These are phyloP conservation scores for Colletotrichum brevisporum DNA, from an alignment of 2,329 filamentous ascomycete species.

Conservation along the genomic window DNA sequence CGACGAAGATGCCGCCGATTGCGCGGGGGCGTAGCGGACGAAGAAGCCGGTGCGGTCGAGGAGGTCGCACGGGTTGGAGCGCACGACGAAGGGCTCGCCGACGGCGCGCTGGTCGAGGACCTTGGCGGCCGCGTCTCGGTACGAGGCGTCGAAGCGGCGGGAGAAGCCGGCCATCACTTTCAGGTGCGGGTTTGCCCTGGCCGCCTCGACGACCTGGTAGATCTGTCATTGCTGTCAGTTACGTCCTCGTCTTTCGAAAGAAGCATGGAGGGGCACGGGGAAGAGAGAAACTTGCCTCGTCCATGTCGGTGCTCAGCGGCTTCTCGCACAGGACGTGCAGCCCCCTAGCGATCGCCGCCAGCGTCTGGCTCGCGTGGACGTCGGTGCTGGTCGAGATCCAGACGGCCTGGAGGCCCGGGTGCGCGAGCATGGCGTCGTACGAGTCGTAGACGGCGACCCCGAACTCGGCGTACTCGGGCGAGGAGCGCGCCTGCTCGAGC, in stretches of 20 bases:
- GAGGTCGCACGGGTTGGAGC: constrained; percentile 77
- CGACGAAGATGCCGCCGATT: constrained; percentile 71
- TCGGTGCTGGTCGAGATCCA: constrained; percentile 60
- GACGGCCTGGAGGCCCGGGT: constrained; percentile 50
- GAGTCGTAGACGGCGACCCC: constrained; percentile 1
- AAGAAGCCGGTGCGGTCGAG: constrained; percentile 75
- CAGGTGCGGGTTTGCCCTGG: constrained; percentile 66
- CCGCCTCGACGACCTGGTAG: constrained; percentile 71
- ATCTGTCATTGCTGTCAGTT: constrained; percentile 55
- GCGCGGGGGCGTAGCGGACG: constrained; percentile 72
- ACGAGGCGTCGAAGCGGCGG: constrained; percentile 72
- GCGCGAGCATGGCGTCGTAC: not conserved
- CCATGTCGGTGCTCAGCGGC: constrained; percentile 70
- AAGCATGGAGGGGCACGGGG: no score
- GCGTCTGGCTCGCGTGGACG: constrained; percentile 69
- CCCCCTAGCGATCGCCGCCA: constrained; percentile 66
- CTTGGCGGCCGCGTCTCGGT: constrained; percentile 69
- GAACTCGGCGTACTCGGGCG: constrained; percentile 4
- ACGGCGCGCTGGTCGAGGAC: constrained; percentile 68
- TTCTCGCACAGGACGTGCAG: constrained; percentile 73
- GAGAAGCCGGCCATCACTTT: constrained; percentile 70
- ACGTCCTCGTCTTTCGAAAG: not conserved
- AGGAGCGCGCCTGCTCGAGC: constrained; percentile 5
- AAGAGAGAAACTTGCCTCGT: constrained; percentile 60
- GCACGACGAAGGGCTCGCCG: constrained; percentile 71